These are phyloP conservation scores for Malassezia japonica DNA, from an alignment of 1,284 basidiomycete genomes.

Conservation along the genomic window DNA sequence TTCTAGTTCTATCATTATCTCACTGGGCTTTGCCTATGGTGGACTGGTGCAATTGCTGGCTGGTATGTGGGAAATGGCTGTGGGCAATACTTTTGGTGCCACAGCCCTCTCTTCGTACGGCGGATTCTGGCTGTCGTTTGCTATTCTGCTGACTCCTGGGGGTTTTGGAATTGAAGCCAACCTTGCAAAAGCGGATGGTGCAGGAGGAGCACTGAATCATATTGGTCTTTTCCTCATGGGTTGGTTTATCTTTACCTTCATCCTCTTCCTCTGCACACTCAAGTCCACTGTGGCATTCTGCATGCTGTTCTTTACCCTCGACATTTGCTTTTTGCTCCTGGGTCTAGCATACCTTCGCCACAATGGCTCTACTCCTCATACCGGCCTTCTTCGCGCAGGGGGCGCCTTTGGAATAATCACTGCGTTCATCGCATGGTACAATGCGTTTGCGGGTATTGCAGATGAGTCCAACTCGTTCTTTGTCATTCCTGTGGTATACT, in stretches of 20 bases:
- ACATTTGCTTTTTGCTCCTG: slow-evolving; percentile 52
- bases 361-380: slow-evolving; percentile 17
- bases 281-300: slow-evolving; percentile 45
- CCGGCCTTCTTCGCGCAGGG: slow-evolving; percentile 17
- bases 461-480: slow-evolving; percentile 15
- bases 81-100: slow-evolving; percentile 58
- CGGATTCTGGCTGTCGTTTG: slow-evolving; percentile 40
- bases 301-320: slow-evolving; percentile 64
- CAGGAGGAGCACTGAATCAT: slow-evolving; percentile 20
- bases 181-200: slow-evolving; percentile 20
- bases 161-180: slow-evolving; percentile 19
- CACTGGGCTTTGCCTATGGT: slow-evolving; percentile 52
- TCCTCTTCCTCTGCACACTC: slow-evolving; percentile 31
- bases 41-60: slow-evolving; percentile 63
- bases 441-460: slow-evolving; percentile 52
- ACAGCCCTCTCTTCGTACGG: slow-evolving; percentile 53
- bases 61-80: slow-evolving; percentile 60
- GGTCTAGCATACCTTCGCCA: slow-evolving; percentile 35
- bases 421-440: slow-evolving; percentile 47
- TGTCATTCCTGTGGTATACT: slow-evolving; percentile 8
- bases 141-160: slow-evolving; percentile 38
- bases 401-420: slow-evolving; percentile 19
- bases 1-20: slow-evolving; percentile 31
- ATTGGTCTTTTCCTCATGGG: slow-evolving; percentile 32
- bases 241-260: slow-evolving; percentile 44